Base-by-base conservation (phyloP, 176 grass and related monocot genomes). In the Musa troglodytarum region DNA sequence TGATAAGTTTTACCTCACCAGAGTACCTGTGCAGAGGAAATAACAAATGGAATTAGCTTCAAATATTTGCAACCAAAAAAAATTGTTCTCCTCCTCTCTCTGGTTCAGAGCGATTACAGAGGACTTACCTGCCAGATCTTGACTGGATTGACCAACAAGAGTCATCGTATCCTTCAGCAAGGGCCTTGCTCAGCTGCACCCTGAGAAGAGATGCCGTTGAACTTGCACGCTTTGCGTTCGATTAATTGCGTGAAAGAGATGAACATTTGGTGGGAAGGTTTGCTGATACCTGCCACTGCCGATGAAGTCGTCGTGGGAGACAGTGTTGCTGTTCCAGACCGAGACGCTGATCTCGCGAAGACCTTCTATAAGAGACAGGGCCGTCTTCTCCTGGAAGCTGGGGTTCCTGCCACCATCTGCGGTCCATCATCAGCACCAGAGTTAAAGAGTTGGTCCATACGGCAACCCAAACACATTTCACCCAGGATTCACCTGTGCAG, bases 351-450 rank as follows among this genome's bases (percentile, higher is more conserved):
- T 59, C 72, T 74, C 72, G 52, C 72, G 72, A 22, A 74, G 72
- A 21, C 72, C 72, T 57, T 74, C 72, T 52, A 74, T n/a, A 23
- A 74, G 52, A 9, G 72, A 14, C 10, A 74, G 26, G 53, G 9
- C 16, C 13, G 23, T 74, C 72, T 74, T 74, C 22, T 74, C 72
- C 72, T 74, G 54, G 24, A 74, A 74, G 72, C 24, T 1, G 1
- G 72, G 71, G n/a, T 73, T 73, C 71, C 22, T 55, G n/a, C 71
- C 71, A 22, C 71, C 71, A 73, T 73, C 71, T 73, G 52, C 52
- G 20, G 55, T 5, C 34, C 34, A 43, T 43, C 34, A 43, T 43
- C 34, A 43, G 34, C 34, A 43, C 34, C 34, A 6, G 6, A 43
- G 34, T 43, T 43, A 43, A 43, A 5, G 34, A 43, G 34, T 43